These are phyloP conservation scores for Oemleria cerasiformis DNA, from an alignment of 306 rosid genomes.

Conservation along the genomic window DNA sequence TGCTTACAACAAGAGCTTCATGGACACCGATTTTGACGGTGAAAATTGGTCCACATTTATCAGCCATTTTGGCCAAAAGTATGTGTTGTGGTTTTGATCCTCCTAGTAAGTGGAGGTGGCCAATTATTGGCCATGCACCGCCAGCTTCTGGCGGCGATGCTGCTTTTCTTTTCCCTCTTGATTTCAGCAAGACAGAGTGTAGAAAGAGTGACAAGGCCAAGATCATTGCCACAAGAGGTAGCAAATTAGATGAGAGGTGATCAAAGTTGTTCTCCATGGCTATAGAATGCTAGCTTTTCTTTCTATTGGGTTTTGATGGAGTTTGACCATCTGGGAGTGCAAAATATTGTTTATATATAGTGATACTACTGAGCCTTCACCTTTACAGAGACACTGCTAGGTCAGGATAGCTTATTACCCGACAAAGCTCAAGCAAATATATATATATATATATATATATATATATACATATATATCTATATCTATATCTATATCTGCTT, in stretches of 20 bases:
- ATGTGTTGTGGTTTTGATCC: slow-evolving; percentile 13
- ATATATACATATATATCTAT: no score
- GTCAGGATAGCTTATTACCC: no score
- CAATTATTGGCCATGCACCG: slow-evolving; percentile 16
- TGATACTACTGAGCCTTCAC: no score
- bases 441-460: no score
- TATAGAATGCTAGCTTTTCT: background rate
- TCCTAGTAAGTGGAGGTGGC: slow-evolving; percentile 25
- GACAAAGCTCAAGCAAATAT: no score
- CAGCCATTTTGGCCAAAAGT: slow-evolving; percentile 23
- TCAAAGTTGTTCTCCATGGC: background rate
- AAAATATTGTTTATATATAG: no score
- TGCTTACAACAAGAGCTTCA: slow-evolving; percentile 15
- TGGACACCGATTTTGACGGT: slow-evolving; percentile 14
- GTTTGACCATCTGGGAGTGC: background rate
- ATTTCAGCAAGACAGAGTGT: background rate
- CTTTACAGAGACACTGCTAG: no score
- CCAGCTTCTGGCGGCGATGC: slow-evolving; percentile 9
- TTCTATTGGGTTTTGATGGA: background rate
- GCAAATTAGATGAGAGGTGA: background rate
- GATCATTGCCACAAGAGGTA: background rate
- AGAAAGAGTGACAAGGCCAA: background rate
- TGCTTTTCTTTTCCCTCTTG: background rate
- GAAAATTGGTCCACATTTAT: slow-evolving; percentile 27
- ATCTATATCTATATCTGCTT: no score